Percentiles rank a stretch among this genome's conserved stretches.
These are phyloP conservation scores for Colletotrichum musicola DNA, from an alignment of 2,329 filamentous ascomycete species.

Conservation along the genomic window DNA sequence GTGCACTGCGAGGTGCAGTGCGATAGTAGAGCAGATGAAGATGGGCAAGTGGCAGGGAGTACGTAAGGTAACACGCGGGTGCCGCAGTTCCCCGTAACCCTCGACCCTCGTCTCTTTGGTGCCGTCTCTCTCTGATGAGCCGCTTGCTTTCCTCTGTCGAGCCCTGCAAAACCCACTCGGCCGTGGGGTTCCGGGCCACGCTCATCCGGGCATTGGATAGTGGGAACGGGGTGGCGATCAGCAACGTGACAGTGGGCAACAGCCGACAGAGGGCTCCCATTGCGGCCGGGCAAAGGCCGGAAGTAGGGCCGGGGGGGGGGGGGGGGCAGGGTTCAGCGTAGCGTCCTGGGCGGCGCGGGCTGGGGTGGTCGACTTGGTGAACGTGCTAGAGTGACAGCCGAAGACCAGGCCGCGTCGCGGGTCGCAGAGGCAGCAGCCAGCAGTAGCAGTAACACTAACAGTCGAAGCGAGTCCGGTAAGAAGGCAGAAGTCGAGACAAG, in stretches of 20 bases:
- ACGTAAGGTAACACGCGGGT: slow-evolving; percentile 20
- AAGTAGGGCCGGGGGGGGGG: slow-evolving; percentile 8
- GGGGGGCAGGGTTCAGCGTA: slow-evolving; percentile 20
- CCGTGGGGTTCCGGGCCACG: slow-evolving; percentile 31
- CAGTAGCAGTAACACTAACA: background rate
- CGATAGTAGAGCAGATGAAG: slow-evolving; percentile 17
- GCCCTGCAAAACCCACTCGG: slow-evolving; percentile 31
- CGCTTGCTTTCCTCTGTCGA: slow-evolving; percentile 24
- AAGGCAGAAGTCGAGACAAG: background rate
- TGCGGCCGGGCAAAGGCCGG: slow-evolving; percentile 35
- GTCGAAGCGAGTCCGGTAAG: slow-evolving; percentile 2
- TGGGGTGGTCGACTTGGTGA: slow-evolving; percentile 5
- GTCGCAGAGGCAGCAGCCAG: slow-evolving; percentile 23
- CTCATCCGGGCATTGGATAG: slow-evolving; percentile 25
- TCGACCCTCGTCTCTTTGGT: slow-evolving; percentile 7
- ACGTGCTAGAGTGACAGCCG: slow-evolving; percentile 33
- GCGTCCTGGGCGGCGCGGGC: slow-evolving; percentile 11
- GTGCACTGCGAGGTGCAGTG: too few species aligned
- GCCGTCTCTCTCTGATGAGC: slow-evolving; percentile 18
- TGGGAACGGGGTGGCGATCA: slow-evolving; percentile 39
- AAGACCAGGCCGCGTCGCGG: slow-evolving; percentile 28
- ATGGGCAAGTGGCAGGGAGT: slow-evolving; percentile 23
- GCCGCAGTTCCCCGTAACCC: slow-evolving; percentile 6
- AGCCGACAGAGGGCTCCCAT: slow-evolving; percentile 26
- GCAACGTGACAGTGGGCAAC: slow-evolving; percentile 29